Conservation (phyloP, 2,329 filamentous ascomycete species). For the Paracamarosporium sp. region DNA sequence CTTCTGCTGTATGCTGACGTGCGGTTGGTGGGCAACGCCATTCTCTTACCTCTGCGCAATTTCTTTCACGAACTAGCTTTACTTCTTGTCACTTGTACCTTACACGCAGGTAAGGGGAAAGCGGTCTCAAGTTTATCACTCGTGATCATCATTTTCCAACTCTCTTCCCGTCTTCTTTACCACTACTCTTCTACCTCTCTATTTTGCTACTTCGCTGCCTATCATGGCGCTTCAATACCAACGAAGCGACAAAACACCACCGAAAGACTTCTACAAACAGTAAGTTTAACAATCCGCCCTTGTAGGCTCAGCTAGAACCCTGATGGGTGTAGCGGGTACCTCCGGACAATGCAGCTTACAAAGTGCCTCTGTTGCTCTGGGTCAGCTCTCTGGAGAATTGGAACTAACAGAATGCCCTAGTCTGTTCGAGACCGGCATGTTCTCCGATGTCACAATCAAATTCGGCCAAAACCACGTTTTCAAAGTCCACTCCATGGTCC, state of each 20-base stretch:
- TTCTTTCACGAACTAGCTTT: no score
- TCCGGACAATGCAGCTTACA: no score
- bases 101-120: no score
- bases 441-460: conserved; percentile 2
- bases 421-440: conserved; percentile 6
- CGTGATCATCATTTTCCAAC: background rate
- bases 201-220: background rate
- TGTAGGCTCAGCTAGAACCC: no score
- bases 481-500: background rate
- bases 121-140: no score
- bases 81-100: no score
- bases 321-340: no score
- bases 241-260: background rate
- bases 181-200: background rate
- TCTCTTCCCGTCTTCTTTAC: background rate
- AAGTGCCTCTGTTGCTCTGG: no score
- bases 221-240: background rate
- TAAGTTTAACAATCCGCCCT: no score
- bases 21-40: no score
- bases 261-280: background rate
- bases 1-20: no score
- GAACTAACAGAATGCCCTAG: background rate
- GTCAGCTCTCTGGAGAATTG: background rate
- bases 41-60: no score
- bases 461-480: background rate